phyloP scores from a whole-genome alignment of 768 basidiomycete genomes.

The Trametes maxima region DNA sequence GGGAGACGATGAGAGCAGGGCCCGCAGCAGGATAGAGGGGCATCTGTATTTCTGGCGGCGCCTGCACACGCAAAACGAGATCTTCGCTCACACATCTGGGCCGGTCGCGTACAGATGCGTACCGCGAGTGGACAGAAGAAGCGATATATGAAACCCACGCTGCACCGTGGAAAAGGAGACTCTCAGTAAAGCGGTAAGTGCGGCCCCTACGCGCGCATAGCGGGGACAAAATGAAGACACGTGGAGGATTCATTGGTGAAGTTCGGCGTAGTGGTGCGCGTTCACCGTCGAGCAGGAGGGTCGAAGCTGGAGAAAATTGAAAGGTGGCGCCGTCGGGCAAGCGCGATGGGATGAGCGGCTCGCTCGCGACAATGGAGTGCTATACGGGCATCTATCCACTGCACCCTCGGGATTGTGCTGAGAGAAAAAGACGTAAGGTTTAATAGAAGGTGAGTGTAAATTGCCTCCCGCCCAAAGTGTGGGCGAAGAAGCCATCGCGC shows the following conservation, averaged over 20 bases:
- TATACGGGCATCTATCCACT: neutral
- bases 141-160: slow-evolving; percentile 33
- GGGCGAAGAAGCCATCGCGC: neutral
- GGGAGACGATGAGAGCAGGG: slow-evolving; percentile 12
- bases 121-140: slow-evolving; percentile 12
- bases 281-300: neutral
- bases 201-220: slow-evolving; percentile 11
- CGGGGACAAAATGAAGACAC: slow-evolving; percentile 23
- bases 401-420: neutral
- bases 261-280: neutral
- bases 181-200: slow-evolving; percentile 19
- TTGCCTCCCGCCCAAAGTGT: neutral
- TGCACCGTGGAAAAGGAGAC: slow-evolving; percentile 25
- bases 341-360: neutral
- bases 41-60: slow-evolving; percentile 25
- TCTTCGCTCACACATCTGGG: slow-evolving; percentile 20
- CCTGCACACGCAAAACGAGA: neutral
- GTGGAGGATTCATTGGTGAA: slow-evolving; percentile 17
- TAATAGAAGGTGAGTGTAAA: neutral
- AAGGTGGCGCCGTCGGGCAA: neutral
- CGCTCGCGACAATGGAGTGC: neutral
- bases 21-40: slow-evolving; percentile 1
- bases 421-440: neutral
- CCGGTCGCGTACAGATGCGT: slow-evolving; percentile 13
- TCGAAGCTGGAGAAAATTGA: neutral